Base-by-base conservation (phyloP, 2,329 filamentous ascomycete genomes). In the Alternaria sp. region DNA sequence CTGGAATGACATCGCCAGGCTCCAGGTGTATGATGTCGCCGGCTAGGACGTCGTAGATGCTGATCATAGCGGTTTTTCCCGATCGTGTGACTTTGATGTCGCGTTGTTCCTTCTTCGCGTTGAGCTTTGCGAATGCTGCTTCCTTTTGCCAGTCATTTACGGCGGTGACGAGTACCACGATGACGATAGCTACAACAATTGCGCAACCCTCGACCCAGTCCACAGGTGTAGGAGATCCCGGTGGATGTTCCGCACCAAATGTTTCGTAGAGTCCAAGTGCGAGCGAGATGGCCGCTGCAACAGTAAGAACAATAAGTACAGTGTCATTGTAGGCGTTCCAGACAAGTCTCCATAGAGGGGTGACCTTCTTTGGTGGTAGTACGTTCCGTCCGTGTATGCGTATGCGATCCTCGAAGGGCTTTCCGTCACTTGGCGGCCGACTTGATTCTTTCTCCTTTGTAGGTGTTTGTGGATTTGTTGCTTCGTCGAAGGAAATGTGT, bases 291-390 rank as follows among this genome's bases (percentile, higher is more conserved):
- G 89, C 81, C 2, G 90, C 91, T 10, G 90, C 90, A 36, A 88
- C 84, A 0, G 89, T 90, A 62, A 93, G 81, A 6, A 93, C 80
- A 43, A 93, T 89, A 43, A 93, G 85, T 36, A 93, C 88, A 67
- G 90, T 91, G 78, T 93, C 91, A 68, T 92, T 90, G 77, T 91
- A 91, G 3, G 90, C 89, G 65, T 86, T 86, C 90, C 90, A 92
- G 62, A 89, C 83, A 8, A 91, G 74, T 61, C 81, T 82, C 70
- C 87, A 83, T 44, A 92, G 83, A 2, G 87, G 84, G 26, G 87
- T 89, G 2, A 85, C 82, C 76, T 91, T 89, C 73, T 89, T 88
- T 46, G 87, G 84, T 0, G 90, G 90, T 21, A 92, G 80, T 12
- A 82, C 79, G 69, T 92, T 92, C 67, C 85, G 84, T 49, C 85